phyloP scores from a whole-genome alignment of 257 asterid genomes.

The Solanum stenotomum region DNA sequence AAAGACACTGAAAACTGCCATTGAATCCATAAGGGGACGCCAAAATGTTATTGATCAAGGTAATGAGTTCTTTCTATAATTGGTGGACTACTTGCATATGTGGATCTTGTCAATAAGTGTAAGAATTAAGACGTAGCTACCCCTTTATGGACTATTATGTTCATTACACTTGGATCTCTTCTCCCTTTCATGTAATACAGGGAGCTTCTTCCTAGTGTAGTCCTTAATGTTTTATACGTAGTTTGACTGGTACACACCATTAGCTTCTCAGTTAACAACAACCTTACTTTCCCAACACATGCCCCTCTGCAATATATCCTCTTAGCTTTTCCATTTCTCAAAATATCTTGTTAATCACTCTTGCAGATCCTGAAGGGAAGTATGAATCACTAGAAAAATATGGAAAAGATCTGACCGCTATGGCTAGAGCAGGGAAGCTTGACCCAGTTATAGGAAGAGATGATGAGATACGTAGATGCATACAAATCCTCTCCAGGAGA shows the following conservation, averaged over 20 bases:
- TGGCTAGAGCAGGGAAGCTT: slow-evolving; percentile 95
- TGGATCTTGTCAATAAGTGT: background rate
- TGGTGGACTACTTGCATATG: background rate
- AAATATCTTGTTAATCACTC: slow-evolving; percentile 1
- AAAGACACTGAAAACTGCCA: slow-evolving; percentile 58
- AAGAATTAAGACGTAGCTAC: background rate
- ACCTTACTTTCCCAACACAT: background rate
- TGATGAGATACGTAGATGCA: slow-evolving; percentile 96
- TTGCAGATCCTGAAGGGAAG: slow-evolving; percentile 90
- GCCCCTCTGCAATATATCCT: background rate
- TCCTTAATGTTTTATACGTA: background rate
- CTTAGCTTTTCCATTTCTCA: background rate
- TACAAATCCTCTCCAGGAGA: slow-evolving; percentile 93
- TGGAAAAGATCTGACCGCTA: slow-evolving; percentile 93
- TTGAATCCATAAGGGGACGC: slow-evolving; percentile 77
- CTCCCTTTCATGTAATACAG: background rate
- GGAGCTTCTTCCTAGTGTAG: background rate
- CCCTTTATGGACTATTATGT: background rate
- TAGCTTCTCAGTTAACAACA: background rate
- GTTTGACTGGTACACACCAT: background rate
- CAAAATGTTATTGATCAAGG: slow-evolving; percentile 97
- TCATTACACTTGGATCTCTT: background rate
- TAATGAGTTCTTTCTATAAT: background rate
- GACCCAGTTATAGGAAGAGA: slow-evolving; percentile 99
- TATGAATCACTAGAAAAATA: slow-evolving; percentile 86